Conservation (phyloP, 495 filamentous ascomycete genomes). For the Tuber brumale region DNA sequence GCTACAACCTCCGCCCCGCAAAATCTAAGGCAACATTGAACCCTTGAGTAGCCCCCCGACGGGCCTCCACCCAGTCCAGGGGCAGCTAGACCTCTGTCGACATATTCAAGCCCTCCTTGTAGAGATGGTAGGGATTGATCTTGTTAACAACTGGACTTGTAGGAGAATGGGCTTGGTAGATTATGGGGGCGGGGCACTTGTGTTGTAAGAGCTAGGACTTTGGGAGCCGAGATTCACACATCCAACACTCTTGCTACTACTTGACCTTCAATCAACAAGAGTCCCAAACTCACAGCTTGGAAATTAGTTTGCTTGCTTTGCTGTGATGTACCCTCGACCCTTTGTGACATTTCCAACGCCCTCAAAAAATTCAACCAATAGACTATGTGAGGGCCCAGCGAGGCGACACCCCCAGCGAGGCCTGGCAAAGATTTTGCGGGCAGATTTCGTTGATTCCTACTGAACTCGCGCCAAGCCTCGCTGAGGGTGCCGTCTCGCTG, state of each 20-base stretch:
- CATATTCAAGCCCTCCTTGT: not conserved
- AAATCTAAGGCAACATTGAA: not conserved
- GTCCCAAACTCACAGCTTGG: not conserved
- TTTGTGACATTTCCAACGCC: not conserved
- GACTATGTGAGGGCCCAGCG: no score
- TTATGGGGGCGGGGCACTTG: not conserved
- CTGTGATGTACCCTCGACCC: not conserved
- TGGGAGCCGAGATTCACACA: not conserved
- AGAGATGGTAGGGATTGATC: not conserved
- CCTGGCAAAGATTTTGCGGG: no score
- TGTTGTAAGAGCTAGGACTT: not conserved
- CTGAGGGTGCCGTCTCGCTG: no score
- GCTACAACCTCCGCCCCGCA: not conserved
- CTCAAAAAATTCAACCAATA: not conserved
- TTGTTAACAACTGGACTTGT: not conserved
- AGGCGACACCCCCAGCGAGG: no score
- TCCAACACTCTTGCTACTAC: not conserved
- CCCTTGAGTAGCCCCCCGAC: not conserved
- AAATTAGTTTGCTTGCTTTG: not conserved
- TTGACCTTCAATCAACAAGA: not conserved
- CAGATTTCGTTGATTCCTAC: no score
- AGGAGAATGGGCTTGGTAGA: not conserved
- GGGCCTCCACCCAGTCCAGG: no score
- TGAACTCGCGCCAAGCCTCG: no score
- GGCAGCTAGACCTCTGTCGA: not conserved